A percentile compares a stretch with the other conserved stretches of the same genome.
Conservation (phyloP, 1,284 basidiomycete species). For the Cryptococcus sp. region DNA sequence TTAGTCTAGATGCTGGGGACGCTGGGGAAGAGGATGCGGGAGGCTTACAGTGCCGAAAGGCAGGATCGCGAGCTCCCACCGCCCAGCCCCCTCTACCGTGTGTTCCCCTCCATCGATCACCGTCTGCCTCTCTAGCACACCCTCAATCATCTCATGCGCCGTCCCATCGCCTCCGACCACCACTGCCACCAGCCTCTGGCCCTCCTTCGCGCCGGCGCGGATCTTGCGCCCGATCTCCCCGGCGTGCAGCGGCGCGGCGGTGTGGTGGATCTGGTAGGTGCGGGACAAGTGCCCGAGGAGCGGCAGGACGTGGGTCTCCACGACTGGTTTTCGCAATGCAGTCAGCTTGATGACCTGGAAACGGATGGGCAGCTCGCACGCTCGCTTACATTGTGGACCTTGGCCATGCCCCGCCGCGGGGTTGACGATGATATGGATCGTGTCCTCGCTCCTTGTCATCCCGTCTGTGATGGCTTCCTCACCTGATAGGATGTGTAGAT, state of each 20-base stretch:
- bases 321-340: slow-evolving; percentile 52
- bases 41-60: slow-evolving; percentile 68
- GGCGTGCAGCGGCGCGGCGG: slow-evolving; percentile 59
- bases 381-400: slow-evolving; percentile 31
- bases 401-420: slow-evolving; percentile 33
- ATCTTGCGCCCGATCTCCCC: slow-evolving; percentile 56
- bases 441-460: background rate
- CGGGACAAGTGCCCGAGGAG: slow-evolving; percentile 54
- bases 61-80: slow-evolving; percentile 50
- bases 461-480: background rate
- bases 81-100: too few species aligned
- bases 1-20: too few species aligned
- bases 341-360: slow-evolving; percentile 7
- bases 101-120: background rate
- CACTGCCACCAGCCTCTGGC: slow-evolving; percentile 50
- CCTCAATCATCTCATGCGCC: slow-evolving; percentile 75
- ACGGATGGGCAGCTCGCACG: background rate
- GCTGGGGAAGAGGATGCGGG: background rate
- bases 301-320: slow-evolving; percentile 62
- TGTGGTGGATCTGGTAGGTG: slow-evolving; percentile 53
- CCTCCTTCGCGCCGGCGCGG: slow-evolving; percentile 29
- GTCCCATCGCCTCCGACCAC: slow-evolving; percentile 88
- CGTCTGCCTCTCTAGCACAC: slow-evolving; percentile 47
- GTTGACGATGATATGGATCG: slow-evolving; percentile 35
- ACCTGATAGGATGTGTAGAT: too few species aligned